phyloP scores from a whole-genome alignment of 768 basidiomycete species.

The Mycena floridula region DNA sequence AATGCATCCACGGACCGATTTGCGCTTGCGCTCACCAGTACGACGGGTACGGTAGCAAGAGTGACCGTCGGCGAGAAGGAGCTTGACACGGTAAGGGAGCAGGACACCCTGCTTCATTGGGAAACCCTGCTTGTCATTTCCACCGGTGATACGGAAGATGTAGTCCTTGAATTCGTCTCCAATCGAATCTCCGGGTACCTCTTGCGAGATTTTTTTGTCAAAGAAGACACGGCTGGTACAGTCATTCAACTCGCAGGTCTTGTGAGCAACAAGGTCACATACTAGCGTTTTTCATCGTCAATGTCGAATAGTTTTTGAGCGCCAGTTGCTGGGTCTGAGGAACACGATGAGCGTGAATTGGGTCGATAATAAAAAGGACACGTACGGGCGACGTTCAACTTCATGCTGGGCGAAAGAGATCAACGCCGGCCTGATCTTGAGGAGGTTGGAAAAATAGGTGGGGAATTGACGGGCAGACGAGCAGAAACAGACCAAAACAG shows the following conservation, averaged over 20 bases:
- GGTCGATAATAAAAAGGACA: slow-evolving; percentile 13
- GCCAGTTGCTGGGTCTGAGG: slow-evolving; percentile 88
- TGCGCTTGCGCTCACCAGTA: slow-evolving; percentile 95
- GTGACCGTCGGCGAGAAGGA: slow-evolving; percentile 94
- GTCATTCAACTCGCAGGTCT: background rate
- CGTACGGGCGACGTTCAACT: slow-evolving; percentile 96
- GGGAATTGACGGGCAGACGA: too few relatives aligned
- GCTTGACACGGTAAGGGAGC: slow-evolving; percentile 85
- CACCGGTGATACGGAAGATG: slow-evolving; percentile 93
- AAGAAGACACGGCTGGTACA: slow-evolving; percentile 80
- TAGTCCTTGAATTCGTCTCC: slow-evolving; percentile 98
- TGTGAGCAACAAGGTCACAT: slow-evolving; percentile 20
- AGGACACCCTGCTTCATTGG: slow-evolving; percentile 99
- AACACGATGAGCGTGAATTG: slow-evolving; percentile 10
- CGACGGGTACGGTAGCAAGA: slow-evolving; percentile 95
- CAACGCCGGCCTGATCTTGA: too few relatives aligned
- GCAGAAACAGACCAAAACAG: too few relatives aligned
- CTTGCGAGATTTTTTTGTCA: slow-evolving; percentile 95
- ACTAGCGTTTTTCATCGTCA: slow-evolving; percentile 88
- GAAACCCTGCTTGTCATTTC: slow-evolving; percentile 99
- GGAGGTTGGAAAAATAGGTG: too few relatives aligned
- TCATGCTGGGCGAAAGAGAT: too few relatives aligned
- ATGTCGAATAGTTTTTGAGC: slow-evolving; percentile 94
- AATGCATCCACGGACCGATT: slow-evolving; percentile 98
- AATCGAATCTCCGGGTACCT: slow-evolving; percentile 84